Evolutionary conservation across 2,329 filamentous ascomycete species (phyloP).

Genomic region (Colletotrichum sp.): DNA sequence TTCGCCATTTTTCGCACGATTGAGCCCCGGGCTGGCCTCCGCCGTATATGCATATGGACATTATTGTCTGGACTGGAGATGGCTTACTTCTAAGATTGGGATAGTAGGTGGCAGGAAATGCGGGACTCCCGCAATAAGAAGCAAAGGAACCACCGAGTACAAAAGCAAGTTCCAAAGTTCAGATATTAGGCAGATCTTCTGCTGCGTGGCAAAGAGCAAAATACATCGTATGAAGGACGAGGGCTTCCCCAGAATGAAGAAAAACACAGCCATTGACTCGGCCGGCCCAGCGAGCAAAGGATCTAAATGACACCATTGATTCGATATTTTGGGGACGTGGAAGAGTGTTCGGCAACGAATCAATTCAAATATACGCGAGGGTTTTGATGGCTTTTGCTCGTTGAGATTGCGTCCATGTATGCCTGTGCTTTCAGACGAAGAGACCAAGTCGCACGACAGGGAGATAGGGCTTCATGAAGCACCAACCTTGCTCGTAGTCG

Average conservation of each 20-base stretch:
- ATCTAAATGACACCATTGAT: background rate
- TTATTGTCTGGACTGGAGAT: background rate
- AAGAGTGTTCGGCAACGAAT: background rate
- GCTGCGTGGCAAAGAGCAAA: background rate
- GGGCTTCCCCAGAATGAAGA: background rate
- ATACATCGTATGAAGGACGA: background rate
- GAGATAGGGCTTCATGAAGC: no score
- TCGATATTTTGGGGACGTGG: background rate
- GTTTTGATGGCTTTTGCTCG: background rate
- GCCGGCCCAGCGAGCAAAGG: background rate
- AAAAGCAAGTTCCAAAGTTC: background rate
- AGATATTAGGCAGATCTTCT: background rate
- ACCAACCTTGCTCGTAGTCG: no score
- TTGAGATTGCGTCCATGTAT: background rate
- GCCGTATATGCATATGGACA: background rate
- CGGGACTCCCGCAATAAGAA: background rate
- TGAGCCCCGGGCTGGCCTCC: background rate
- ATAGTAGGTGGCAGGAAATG: background rate
- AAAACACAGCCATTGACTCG: background rate
- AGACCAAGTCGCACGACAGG: no score
- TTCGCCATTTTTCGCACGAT: background rate
- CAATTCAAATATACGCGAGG: background rate
- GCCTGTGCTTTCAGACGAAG: no score
- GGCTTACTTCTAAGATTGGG: background rate
- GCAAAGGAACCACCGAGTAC: background rate